Conservation (phyloP, 176 grass and related monocot genomes). For the Raddia distichophylla region DNA sequence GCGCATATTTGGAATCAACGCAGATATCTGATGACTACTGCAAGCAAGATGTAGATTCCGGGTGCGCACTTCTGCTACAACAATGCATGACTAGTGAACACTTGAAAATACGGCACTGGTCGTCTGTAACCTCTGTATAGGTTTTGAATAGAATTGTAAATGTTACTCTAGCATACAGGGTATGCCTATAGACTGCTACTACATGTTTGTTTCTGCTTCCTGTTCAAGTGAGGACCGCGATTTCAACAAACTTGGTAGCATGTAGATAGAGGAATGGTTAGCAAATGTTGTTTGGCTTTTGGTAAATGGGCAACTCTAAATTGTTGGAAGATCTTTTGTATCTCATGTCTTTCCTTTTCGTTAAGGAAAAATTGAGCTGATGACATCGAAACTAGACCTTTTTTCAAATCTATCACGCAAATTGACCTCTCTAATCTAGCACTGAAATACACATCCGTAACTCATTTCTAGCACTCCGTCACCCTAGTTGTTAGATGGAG, state of each 20-base stretch:
- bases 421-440: no score
- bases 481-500: no score
- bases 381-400: no score
- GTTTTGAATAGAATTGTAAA: conserved; percentile 44
- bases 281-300: background rate
- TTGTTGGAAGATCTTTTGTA: background rate
- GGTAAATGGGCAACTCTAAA: conserved; percentile 3
- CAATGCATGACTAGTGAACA: background rate
- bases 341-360: no score
- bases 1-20: conserved; percentile 89
- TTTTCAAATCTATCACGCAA: no score
- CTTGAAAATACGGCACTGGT: background rate
- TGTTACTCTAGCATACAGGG: conserved; percentile 20
- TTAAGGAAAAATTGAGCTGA: no score
- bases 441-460: no score
- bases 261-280: conserved; percentile 25
- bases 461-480: no score
- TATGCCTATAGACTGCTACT: background rate
- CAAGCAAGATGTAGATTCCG: background rate
- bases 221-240: background rate
- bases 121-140: conserved; percentile 27
- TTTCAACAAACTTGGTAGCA: background rate
- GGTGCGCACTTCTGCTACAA: background rate
- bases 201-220: conserved; percentile 12
- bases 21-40: conserved; percentile 49